These are phyloP conservation scores for Bacterosira constricta DNA, from an alignment of 108 stramenopile species.

Conservation along the genomic window DNA sequence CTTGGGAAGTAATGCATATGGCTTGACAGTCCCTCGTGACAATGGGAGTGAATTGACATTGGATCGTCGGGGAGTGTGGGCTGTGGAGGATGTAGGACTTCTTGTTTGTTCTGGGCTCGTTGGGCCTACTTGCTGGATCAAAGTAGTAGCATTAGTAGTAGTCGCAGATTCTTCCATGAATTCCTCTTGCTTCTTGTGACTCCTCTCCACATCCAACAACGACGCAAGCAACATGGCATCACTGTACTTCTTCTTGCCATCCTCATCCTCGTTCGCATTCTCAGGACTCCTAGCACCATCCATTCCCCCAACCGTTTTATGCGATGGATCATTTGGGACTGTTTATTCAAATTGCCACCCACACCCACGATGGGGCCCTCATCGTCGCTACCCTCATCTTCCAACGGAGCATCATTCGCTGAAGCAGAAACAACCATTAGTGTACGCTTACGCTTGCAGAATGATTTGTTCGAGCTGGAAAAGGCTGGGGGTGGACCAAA, in stretches of 20 bases:
- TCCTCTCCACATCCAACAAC: constrained; percentile 24
- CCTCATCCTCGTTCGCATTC: constrained; percentile 1
- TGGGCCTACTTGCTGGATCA: too few relatives aligned
- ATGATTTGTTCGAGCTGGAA: constrained; percentile 10
- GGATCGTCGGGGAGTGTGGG: constrained; percentile 28
- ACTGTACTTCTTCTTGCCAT: constrained; percentile 19
- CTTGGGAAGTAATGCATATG: constrained; percentile 41
- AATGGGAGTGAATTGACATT: constrained; percentile 28
- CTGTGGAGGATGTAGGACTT: background rate
- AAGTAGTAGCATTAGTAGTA: too few relatives aligned
- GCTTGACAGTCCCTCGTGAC: background rate
- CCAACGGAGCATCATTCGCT: background rate
- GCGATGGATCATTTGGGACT: constrained; percentile 31
- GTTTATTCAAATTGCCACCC: background rate
- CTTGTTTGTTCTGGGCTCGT: too few relatives aligned
- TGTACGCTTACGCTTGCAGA: constrained; percentile 19
- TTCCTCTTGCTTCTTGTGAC: background rate
- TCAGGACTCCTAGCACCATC: background rate
- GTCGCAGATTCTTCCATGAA: background rate
- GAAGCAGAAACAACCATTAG: constrained; percentile 23
- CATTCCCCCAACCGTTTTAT: background rate
- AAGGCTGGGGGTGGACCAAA: constrained; percentile 42
- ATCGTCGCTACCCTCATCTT: constrained; percentile 4
- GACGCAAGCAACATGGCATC: constrained; percentile 45
- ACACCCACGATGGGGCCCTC: background rate